These are phyloP conservation scores for Sistotremastrum suecicum DNA, from an alignment of 768 basidiomycete genomes.

Conservation along the genomic window DNA sequence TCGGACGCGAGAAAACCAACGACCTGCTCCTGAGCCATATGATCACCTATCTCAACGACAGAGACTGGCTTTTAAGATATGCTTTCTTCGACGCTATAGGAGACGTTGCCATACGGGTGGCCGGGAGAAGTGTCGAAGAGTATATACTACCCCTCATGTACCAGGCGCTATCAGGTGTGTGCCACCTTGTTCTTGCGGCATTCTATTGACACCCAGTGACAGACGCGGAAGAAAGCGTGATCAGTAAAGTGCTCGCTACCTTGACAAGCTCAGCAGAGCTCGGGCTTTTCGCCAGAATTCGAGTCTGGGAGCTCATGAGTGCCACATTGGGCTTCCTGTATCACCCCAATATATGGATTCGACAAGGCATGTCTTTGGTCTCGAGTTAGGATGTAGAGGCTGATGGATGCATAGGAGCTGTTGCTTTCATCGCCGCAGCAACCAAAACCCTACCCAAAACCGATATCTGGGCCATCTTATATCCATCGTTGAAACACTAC, in stretches of 20 bases:
- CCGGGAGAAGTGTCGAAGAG: conserved; percentile 82
- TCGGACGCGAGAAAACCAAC: conserved; percentile 86
- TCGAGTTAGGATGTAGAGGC: background rate
- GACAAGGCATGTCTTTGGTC: conserved; percentile 50
- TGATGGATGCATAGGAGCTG: conserved; percentile 41
- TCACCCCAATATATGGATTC: conserved; percentile 92
- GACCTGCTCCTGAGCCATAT: conserved; percentile 86
- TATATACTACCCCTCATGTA: conserved; percentile 96
- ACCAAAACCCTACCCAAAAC: conserved; percentile 69
- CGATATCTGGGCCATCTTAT: conserved; percentile 95
- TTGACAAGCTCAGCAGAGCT: conserved; percentile 83
- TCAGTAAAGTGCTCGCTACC: conserved; percentile 77
- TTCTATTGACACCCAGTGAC: conserved; percentile 4
- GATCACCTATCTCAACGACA: conserved; percentile 76
- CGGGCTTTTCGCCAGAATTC: conserved; percentile 82
- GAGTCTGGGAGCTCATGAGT: conserved; percentile 95
- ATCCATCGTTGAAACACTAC: conserved; percentile 79
- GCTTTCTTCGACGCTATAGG: conserved; percentile 95
- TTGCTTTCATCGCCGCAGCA: conserved; percentile 78
- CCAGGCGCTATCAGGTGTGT: conserved; percentile 80
- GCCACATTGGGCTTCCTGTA: conserved; percentile 79
- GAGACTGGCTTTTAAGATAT: conserved; percentile 82
- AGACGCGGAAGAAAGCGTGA: conserved; percentile 95
- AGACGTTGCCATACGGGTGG: conserved; percentile 89
- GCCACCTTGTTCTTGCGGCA: background rate